These are phyloP conservation scores for Colletotrichum cordylinicola DNA, from an alignment of 2,329 filamentous ascomycete species.

Conservation along the genomic window DNA sequence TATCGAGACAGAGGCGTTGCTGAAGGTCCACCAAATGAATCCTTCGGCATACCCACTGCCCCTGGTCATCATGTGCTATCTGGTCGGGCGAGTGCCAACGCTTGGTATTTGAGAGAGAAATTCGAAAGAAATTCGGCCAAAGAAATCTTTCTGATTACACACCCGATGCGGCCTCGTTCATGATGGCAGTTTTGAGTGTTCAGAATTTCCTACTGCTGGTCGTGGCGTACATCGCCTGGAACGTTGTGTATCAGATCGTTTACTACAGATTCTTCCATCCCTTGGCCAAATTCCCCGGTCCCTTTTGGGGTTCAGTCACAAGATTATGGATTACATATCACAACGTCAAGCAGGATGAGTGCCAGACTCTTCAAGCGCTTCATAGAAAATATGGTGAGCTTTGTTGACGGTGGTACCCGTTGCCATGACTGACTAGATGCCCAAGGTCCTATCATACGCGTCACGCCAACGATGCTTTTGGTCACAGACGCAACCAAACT, in stretches of 20 bases:
- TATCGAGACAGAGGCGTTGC: background rate
- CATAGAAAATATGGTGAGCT: constrained; percentile 53
- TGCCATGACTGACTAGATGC: background rate
- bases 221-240: constrained; percentile 33
- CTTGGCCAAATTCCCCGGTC: constrained; percentile 56
- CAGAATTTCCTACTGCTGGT: constrained; percentile 36
- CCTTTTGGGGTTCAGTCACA: constrained; percentile 61
- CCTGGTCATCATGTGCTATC: background rate
- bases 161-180: background rate
- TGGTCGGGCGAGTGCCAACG: background rate
- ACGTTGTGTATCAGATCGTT: constrained; percentile 50
- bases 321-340: constrained; percentile 59
- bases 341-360: constrained; percentile 52
- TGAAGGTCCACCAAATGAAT: background rate
- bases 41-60: background rate
- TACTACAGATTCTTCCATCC: constrained; percentile 59
- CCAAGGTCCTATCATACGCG: constrained; percentile 55
- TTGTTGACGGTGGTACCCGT: background rate
- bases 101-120: background rate
- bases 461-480: constrained; percentile 58
- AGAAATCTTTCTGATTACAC: background rate
- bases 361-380: constrained; percentile 43
- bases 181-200: constrained; percentile 40
- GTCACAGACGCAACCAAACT: constrained; percentile 59
- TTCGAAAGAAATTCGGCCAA: background rate